Base-by-base conservation (phyloP, 106 monocot genomes). In the Dioscorea zingiberensis region DNA sequence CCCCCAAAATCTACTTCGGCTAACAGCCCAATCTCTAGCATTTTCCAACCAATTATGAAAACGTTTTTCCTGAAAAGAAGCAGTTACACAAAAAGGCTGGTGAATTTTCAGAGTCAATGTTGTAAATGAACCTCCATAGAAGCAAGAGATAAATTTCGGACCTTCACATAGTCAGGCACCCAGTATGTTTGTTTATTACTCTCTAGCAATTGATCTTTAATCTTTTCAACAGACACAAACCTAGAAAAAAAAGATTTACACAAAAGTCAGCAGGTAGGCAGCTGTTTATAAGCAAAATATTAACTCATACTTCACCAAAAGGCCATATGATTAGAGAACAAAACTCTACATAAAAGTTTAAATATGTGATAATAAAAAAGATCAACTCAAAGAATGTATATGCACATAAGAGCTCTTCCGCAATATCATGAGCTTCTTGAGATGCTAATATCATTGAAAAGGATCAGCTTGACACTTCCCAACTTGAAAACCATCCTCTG, bases 31-130 rank as follows among this genome's bases (percentile, higher is more conserved):
- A 77, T 98, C 97, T 72, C 92, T 84, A 46, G 97, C 97, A 82
- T 93, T 93, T 79, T 98, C 97, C 44, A 98, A 81, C 97, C 97
- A 98, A 63, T 98, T 98, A 64, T 98, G 92, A 76, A 98, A 98
- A 24, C 97, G 73, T 55, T 89, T 92, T 71, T 98, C 92, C 97
- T 97, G 78, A 27, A 48, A 47, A 58, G 3, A 71, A 29, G 44
- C 0, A 22, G 21, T 25, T 16, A 55, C 3, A 7, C 3, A 30
- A 32, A 13, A 18, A 32, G 30, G 30, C 29, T 10, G 10, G 45
- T 60, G 15, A 54, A 18, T 22, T 51, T 44, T 61, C 1, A 55
- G 29, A 66, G 27, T 38, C n/a, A 54, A 71, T 28, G 38, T 1
- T 38, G 38, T 38, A 38, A 38, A 38, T 38, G 38, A 38, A 38